A percentile compares a stretch with the other conserved stretches of the same genome.
Evolutionary conservation across 116 monocot genomes (phyloP).

Genomic region (Zostera marina): DNA sequence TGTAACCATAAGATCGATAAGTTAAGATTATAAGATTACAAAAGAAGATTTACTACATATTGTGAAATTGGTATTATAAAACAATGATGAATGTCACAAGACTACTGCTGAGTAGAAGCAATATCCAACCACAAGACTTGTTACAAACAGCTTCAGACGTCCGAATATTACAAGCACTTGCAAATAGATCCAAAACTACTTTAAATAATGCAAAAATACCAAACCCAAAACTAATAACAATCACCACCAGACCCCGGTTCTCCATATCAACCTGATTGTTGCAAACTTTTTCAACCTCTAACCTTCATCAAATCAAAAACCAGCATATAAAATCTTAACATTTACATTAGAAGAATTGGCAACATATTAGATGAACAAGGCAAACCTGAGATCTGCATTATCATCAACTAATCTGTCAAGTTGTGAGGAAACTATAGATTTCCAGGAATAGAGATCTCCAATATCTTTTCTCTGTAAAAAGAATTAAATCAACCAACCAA

Average conservation of each 20-base stretch:
- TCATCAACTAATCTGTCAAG: conserved; percentile 42
- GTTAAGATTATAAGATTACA: too few species aligned
- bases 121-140: conserved; percentile 28
- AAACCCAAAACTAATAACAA: conserved; percentile 51
- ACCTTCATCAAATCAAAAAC: conserved; percentile 18
- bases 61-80: conserved; percentile 15
- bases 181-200: conserved; percentile 17
- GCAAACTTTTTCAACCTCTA: conserved; percentile 23
- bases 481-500: conserved; percentile 1
- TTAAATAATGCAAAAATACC: conserved; percentile 32
- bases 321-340: background rate
- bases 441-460: conserved; percentile 62
- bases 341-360: background rate
- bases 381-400: conserved; percentile 62
- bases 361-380: too few species aligned
- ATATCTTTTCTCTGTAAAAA: conserved; percentile 41
- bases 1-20: too few species aligned
- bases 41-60: too few species aligned
- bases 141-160: conserved; percentile 22
- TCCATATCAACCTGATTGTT: conserved; percentile 36
- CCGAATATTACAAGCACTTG: conserved; percentile 18
- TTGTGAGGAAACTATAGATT: conserved; percentile 32
- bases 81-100: conserved; percentile 43
- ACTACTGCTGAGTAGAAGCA: conserved; percentile 47
- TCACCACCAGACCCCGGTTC: conserved; percentile 27